Conservation (phyloP, 371 early-diverging fungal genomes). For the Mortierella sp. region DNA sequence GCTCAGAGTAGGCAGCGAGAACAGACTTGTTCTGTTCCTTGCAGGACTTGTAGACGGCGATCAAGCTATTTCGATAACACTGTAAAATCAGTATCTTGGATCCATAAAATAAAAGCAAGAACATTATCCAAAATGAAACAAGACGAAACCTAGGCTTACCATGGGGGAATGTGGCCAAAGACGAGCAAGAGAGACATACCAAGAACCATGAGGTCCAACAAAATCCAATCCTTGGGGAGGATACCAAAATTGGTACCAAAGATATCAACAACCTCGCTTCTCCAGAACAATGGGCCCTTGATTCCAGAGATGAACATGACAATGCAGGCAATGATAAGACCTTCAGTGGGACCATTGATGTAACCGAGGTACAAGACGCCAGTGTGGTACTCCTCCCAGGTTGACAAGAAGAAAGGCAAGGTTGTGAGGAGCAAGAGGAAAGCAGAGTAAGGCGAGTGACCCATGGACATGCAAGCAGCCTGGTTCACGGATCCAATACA, state of each 20-base stretch:
- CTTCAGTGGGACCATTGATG: constrained; percentile 97
- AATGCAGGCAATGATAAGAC: constrained; percentile 83
- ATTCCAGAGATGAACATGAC: constrained; percentile 81
- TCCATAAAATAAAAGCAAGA: neutral
- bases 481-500: constrained; percentile 86
- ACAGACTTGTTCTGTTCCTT: constrained; percentile 72
- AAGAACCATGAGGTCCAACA: constrained; percentile 66
- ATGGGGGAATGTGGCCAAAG: constrained; percentile 77
- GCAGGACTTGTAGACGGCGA: constrained; percentile 79
- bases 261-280: constrained; percentile 34
- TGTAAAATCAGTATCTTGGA: neutral
- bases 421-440: constrained; percentile 76
- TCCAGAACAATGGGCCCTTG: constrained; percentile 57
- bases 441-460: constrained; percentile 77
- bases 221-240: constrained; percentile 62
- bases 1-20: constrained; percentile 70
- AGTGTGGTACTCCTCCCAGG: constrained; percentile 97
- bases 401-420: constrained; percentile 91
- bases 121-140: neutral
- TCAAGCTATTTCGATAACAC: constrained; percentile 50
- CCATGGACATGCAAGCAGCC: constrained; percentile 85
- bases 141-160: constrained; percentile 60
- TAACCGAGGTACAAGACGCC: constrained; percentile 92
- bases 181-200: constrained; percentile 71
- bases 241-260: constrained; percentile 52